Evolutionary conservation across 2,329 filamentous ascomycete species (phyloP), one percentile per base, ranked within the genome.

Genomic region (Cladophialophora bantiana): DNA sequence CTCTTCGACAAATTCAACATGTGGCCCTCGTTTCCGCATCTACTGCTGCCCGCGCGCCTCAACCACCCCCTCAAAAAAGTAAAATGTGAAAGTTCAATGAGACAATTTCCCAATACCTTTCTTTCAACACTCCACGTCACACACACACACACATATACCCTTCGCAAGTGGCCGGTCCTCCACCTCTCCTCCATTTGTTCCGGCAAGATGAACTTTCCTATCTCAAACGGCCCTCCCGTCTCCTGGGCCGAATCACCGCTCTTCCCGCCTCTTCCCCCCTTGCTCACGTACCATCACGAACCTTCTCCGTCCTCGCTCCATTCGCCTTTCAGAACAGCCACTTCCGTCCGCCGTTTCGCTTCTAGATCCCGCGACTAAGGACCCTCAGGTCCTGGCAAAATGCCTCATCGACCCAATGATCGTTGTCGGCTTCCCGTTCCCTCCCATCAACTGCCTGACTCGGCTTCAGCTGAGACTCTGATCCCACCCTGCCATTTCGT

Each of bases 311-410:
- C 35, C 60, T 68, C 65, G 68, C 64, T 70, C 68, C 68, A 59
- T 66, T 61, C 34, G 59, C 31, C 45, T 40, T 60, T 35, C 31
- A 45, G 52, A 65, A 62, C 70, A 69, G 67, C 71, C 67, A 69
- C 61, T 71, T 66, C 66, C 67, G 66, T 69, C 67, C 69, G 68
- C 68, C 71, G 64, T 64, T 68, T 68, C 67, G 68, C 69, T 70
- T 70, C 71, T 73, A 72, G 71, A 70, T 71, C 71, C 69, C 70
- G 71, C 70, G 57, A 70, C 72, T 73, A 73, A 70, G 60, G 45
- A 62, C 58, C 59, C 62, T 52, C 59, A 57, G 53, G 60, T 56
- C 54, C 62, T 63, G 67, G 68, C 59, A 61, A 69, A 70, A 65
- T 61, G 48, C 57, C 59, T 62, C 56, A 36, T 66, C 64, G 45